These are phyloP conservation scores for Metschnikowia chrysomelidarum DNA, from an alignment of 805 yeast species.

Conservation along the genomic window DNA sequence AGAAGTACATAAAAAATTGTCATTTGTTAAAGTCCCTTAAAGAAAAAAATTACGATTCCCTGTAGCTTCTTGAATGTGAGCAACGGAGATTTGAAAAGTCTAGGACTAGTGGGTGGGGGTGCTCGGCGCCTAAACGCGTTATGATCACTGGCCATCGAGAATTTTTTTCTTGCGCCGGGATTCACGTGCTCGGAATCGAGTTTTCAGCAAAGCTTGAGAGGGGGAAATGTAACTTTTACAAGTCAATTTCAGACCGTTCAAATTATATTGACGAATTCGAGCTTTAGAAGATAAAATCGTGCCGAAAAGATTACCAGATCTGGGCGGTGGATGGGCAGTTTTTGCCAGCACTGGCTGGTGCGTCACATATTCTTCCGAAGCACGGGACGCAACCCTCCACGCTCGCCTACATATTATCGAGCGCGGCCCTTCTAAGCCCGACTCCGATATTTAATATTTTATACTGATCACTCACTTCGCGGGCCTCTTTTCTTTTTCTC, in stretches of 20 bases:
- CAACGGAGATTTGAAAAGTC: no score
- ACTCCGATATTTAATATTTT: slow-evolving; percentile 2
- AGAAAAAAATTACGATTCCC: no score
- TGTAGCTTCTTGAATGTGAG: no score
- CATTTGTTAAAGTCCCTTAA: no score
- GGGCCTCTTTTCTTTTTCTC: not conserved
- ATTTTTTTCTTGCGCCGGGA: slow-evolving; percentile 5
- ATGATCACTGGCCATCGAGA: slow-evolving; percentile 6
- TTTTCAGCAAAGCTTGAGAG: no score
- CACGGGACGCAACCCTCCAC: slow-evolving; percentile 16
- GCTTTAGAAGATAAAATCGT: no score
- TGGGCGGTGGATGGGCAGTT: not conserved
- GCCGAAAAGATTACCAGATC: no score
- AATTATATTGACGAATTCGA: no score
- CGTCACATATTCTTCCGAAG: slow-evolving; percentile 3
- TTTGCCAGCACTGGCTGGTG: not conserved
- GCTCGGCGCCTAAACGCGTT: slow-evolving; percentile 5
- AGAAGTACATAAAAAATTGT: no score
- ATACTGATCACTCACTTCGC: no score
- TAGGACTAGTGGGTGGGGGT: no score
- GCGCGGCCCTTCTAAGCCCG: slow-evolving; percentile 17
- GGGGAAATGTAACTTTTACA: not conserved
- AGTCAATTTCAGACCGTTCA: not conserved
- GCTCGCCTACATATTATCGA: slow-evolving; percentile 14
- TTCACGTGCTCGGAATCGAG: slow-evolving; percentile 6